phyloP scores from a whole-genome alignment of 1,139 yeast species.

The Geotrichum australiense region DNA sequence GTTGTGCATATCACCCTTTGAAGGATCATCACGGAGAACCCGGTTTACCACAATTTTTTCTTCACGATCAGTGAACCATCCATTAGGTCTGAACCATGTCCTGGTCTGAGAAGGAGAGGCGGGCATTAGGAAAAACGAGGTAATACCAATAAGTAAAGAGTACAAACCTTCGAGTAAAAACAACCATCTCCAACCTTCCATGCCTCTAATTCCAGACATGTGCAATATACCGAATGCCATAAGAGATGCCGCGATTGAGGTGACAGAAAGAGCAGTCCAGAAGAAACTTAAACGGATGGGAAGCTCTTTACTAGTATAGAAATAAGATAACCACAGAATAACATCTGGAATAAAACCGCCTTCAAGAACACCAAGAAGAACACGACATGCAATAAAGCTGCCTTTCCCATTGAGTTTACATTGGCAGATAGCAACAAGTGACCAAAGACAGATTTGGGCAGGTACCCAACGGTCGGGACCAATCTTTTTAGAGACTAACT shows the following conservation, averaged over 20 bases:
- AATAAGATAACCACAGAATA: slow-evolving; percentile 47
- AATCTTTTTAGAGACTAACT: slow-evolving; percentile 43
- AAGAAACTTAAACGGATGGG: slow-evolving; percentile 45
- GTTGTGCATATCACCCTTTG: slow-evolving; percentile 62
- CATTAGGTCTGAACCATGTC: slow-evolving; percentile 42
- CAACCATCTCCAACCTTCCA: slow-evolving; percentile 52
- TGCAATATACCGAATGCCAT: slow-evolving; percentile 42
- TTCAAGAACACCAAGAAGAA: slow-evolving; percentile 42
- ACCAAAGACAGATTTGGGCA: slow-evolving; percentile 45
- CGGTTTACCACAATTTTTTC: slow-evolving; percentile 54
- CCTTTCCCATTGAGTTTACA: slow-evolving; percentile 36
- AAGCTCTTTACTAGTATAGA: slow-evolving; percentile 45
- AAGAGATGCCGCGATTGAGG: slow-evolving; percentile 33
- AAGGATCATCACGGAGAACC: slow-evolving; percentile 56
- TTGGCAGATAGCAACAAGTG: slow-evolving; percentile 44
- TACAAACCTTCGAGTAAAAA: slow-evolving; percentile 50
- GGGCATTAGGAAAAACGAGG: slow-evolving; percentile 47
- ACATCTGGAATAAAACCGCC: slow-evolving; percentile 53
- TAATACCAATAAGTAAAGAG: slow-evolving; percentile 45
- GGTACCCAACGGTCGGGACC: slow-evolving; percentile 56
- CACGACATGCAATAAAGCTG: slow-evolving; percentile 40
- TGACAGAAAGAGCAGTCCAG: slow-evolving; percentile 35
- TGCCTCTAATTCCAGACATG: slow-evolving; percentile 36
- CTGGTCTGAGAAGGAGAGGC: slow-evolving; percentile 52
- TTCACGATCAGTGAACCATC: slow-evolving; percentile 55